Evolutionary conservation across 129 eudicot species (phyloP), one percentile per base, ranked within the genome.

Genomic region (Smallanthus sonchifolius): DNA sequence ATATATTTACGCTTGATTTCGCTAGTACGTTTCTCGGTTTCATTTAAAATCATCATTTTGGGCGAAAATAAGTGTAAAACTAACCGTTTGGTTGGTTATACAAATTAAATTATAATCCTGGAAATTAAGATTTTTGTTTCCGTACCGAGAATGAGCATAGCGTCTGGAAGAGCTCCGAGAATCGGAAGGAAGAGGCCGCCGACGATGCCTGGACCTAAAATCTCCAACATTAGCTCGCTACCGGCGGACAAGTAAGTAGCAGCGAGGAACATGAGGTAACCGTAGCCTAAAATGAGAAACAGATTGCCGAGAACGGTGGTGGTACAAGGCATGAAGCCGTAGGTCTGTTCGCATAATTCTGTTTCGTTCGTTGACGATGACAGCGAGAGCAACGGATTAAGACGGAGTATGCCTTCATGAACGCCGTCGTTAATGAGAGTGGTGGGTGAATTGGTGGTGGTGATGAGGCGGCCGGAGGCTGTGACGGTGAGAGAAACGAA

Each of bases 111-210:
- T n/a, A n/a, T n/a, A n/a, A n/a, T 47, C n/a, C 3, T 7, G 5
- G 4, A 48, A 7, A 14, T 24, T 15, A 69, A 32, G 59, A 28
- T 6, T 45, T 30, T 2, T 0, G 20, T 52, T 16, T 60, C 6
- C 28, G 10, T 85, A 91, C 97, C 97, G 52, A 91, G 97, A 78
- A 91, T 91, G 65, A 91, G 97, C 87, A 91, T 64, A 38, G 94
- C 97, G 70, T 91, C 97, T 0, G 97, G 97, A 78, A 91, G 91
- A 74, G 97, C 97, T 4, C 97, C 97, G 71, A 91, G 97, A 36
- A 84, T 48, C 0, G 95, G 97, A 56, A 91, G 91, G 17, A 91
- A 82, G 1, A 91, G 85, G 0, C 97, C 97, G 36, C 97, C 97
- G 40, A 91, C 85, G 65, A 91, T 75, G 6, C 97, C 97, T 10